Base-by-base conservation (phyloP, 176 grass and related monocot species). In the Elaeis guineensis region DNA sequence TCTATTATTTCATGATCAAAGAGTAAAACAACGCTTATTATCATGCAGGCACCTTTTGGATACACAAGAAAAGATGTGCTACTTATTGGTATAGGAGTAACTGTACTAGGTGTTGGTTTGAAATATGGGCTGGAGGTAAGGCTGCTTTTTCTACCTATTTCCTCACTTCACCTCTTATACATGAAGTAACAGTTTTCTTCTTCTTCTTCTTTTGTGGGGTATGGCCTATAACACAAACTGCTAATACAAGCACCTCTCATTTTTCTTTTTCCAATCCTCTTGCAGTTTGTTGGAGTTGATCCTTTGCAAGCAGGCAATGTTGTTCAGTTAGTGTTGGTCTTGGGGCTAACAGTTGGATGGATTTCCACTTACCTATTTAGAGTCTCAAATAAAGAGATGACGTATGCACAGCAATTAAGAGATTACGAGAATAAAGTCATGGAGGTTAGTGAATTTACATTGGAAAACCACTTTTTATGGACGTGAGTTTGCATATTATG, bases 361-460 rank as follows among this genome's bases (percentile, higher is more conserved):
- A 88, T 97, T 64, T 88, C 92, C 17, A 85, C 78, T 25, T 97
- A 97, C 81, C 88, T 97, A 79, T 88, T 97, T 72, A 70, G 92
- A 64, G 92, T 97, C 25, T 82, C 92, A 65, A 97, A 85, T 85
- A 97, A 97, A 67, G 92, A 88, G 66, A 97, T 97, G 87, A 90
- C 92, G 67, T 97, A 97, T 62, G 80, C 87, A 16, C 72, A 87
- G n/a, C 92, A 97, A 73, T 83, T 97, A 72, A 91, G 77, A 78
- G 78, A 77, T 70, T 97, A 97, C 51, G 92, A 97, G 81, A 97
- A 88, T 67, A 77, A 90, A 75, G 92, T 97, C 82, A 97, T 97
- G 92, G 84, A 97, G 92, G 92, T 89, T 23, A 73, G 50, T 73
- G 3, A 20, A 8, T 5, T 18, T 12, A 18, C 23, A 39, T 61